phyloP scores from a whole-genome alignment of 2,329 filamentous ascomycete species.

The Fonsecaea pugnacius region DNA sequence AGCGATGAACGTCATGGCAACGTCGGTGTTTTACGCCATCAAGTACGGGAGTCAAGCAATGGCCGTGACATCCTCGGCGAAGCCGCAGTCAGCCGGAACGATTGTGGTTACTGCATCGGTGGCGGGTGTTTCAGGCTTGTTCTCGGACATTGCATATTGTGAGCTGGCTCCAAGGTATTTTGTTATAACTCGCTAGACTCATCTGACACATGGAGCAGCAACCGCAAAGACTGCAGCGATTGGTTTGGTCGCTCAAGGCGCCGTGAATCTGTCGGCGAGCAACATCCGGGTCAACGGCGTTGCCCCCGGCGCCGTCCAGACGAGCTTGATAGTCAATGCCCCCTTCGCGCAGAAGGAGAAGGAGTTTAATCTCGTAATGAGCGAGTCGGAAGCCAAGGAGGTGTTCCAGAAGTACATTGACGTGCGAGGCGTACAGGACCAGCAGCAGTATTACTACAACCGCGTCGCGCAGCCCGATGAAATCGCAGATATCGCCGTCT shows the following conservation, averaged over 20 bases:
- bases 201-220: too few relatives aligned
- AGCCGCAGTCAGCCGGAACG: neutral
- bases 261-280: conserved; percentile 9
- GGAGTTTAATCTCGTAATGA: neutral
- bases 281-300: conserved; percentile 16
- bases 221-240: neutral
- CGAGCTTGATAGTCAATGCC: conserved; percentile 4
- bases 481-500: conserved; percentile 29
- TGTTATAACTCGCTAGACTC: too few relatives aligned
- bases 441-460: conserved; percentile 8
- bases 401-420: neutral
- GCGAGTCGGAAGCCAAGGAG: neutral
- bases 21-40: conserved; percentile 3
- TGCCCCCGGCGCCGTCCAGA: neutral
- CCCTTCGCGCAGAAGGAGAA: neutral
- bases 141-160: neutral
- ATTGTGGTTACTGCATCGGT: neutral
- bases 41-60: conserved; percentile 7
- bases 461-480: conserved; percentile 10
- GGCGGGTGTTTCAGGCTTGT: neutral
- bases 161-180: too few relatives aligned
- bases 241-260: neutral
- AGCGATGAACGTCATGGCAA: conserved; percentile 1
- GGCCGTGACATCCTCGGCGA: neutral
- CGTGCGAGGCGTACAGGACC: neutral